Conservation (phyloP, 495 filamentous ascomycete species). For the Penicilliopsis zonata region DNA sequence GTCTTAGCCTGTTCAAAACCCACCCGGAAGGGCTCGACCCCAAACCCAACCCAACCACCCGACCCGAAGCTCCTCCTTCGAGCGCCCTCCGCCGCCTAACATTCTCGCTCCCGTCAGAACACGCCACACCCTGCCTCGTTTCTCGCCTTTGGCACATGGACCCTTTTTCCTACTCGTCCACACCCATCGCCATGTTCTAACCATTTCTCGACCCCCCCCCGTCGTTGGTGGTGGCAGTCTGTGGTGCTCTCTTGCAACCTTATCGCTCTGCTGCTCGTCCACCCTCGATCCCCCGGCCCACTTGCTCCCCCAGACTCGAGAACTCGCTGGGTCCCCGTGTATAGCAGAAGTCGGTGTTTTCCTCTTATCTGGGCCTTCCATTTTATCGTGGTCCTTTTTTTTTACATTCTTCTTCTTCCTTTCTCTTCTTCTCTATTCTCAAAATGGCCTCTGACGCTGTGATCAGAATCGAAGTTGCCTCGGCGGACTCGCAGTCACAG, state of each 20-base stretch:
- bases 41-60: neutral
- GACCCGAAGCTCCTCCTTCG: slow-evolving; percentile 3
- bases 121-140: slow-evolving; percentile 21
- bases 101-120: slow-evolving; percentile 22
- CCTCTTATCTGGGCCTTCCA: no score
- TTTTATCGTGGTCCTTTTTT: neutral
- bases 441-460: slow-evolving; percentile 12
- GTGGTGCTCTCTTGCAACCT: slow-evolving; percentile 17
- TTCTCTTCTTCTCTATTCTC: slow-evolving; percentile 1
- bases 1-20: no score
- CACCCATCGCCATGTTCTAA: slow-evolving; percentile 9
- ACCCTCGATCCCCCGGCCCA: slow-evolving; percentile 5
- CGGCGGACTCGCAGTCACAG: slow-evolving; percentile 6
- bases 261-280: slow-evolving; percentile 15
- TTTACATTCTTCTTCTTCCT: neutral
- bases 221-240: slow-evolving; percentile 7
- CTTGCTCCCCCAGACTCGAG: slow-evolving; percentile 5
- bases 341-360: no score
- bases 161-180: neutral
- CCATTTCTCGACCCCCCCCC: slow-evolving; percentile 6
- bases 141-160: slow-evolving; percentile 10
- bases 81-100: slow-evolving; percentile 17
- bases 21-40: no score
- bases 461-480: slow-evolving; percentile 4
- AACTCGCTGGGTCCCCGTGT: slow-evolving; percentile 2